Evolutionary conservation across 176 grass and related monocot species (phyloP), one percentile per base, ranked within the genome.

Genomic region (Zea mays): DNA sequence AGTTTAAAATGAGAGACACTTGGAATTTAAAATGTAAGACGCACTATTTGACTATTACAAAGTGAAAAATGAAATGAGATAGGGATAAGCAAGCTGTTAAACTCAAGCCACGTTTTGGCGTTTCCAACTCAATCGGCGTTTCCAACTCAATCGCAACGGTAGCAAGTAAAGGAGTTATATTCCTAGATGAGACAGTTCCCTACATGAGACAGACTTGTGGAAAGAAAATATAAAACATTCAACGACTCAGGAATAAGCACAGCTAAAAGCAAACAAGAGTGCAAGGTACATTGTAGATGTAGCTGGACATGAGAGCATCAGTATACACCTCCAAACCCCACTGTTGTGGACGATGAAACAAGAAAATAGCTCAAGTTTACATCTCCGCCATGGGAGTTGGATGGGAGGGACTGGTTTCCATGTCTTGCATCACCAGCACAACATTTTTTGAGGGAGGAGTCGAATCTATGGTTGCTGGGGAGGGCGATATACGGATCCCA

Each of bases 391-490:
- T 46, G 11, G 71, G 62, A 47, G 74, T 33, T 37, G 0, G 74
- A 17, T 37, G 0, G 16, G 45, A 34, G 59, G 21, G 21, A 2
- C 41, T 35, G 27, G n/a, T 54, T 36, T 34, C 45, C 49, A 35
- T 33, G 71, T 36, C 2, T 9, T 57, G 34, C 46, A 41, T 86
- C 16, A 77, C 38, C 66, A 47, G 71, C 14, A 71, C 20, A 21
- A 11, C 20, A 62, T 34, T 67, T 67, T 47, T 45, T 62, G 1
- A 13, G 58, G 20, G 39, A 36, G 2, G 4, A 65, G 58, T 81
- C 42, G 76, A 45, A 87, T 80, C 27, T 87, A 85, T 6, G 85
- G 78, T 59, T 88, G 87, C 6, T 85, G 73, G 34, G 51, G 39
- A 27, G 79, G 80, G 37, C 74, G 85, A 52, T 79, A 93, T 46